A percentile compares a stretch with the other conserved stretches of the same genome.
phyloP scores from a whole-genome alignment of 768 basidiomycete species.

The Suillus americanus region DNA sequence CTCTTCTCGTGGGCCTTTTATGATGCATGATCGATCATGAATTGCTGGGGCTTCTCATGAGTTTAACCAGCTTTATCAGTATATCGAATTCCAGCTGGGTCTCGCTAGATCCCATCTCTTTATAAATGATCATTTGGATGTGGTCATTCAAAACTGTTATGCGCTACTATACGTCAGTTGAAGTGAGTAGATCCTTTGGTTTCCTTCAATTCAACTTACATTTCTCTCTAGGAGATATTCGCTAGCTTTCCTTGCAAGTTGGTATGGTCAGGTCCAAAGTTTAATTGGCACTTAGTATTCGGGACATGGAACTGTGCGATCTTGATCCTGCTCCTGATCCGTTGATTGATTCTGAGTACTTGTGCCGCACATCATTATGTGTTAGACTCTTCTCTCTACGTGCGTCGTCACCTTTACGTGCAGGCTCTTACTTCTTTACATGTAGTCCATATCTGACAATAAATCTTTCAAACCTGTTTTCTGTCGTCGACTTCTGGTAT shows the following conservation, averaged over 20 bases:
- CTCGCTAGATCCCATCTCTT: not conserved
- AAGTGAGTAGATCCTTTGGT: not conserved
- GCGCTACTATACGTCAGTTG: not conserved
- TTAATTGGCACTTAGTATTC: not conserved
- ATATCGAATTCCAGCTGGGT: not conserved
- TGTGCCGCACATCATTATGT: not conserved
- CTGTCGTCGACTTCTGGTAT: not conserved
- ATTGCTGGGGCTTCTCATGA: not conserved
- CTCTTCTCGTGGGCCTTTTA: not conserved
- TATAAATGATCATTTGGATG: not conserved
- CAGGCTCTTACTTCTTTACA: not conserved
- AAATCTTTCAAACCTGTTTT: not conserved
- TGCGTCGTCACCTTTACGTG: not conserved
- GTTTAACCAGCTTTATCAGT: no score
- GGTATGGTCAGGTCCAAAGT: not conserved
- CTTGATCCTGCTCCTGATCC: not conserved
- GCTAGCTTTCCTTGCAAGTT: not conserved
- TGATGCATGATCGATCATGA: not conserved
- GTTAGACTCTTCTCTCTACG: not conserved
- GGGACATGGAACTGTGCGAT: not conserved
- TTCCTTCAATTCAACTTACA: not conserved
- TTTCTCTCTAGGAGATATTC: not conserved
- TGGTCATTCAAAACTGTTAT: not conserved
- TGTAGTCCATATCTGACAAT: not conserved
- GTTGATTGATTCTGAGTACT: not conserved